Evolutionary conservation across 352 stramenopile genomes (phyloP).

Genomic region (Phytophthora boehmeriae): DNA sequence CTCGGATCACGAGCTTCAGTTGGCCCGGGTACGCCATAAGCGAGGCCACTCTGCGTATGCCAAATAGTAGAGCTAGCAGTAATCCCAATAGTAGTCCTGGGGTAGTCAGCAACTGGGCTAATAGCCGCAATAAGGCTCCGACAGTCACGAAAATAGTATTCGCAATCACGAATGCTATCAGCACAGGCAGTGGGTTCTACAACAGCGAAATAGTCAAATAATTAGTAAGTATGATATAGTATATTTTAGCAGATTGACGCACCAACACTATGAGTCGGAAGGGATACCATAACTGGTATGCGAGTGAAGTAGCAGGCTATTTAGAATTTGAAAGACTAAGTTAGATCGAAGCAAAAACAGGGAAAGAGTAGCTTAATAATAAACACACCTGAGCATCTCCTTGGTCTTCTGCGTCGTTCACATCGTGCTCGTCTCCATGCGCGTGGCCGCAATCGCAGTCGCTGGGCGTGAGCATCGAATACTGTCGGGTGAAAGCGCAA

Average conservation of each 20-base stretch:
- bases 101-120: conserved; percentile 55
- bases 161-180: conserved; percentile 51
- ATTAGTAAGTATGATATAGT: background rate
- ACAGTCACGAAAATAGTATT: conserved; percentile 70
- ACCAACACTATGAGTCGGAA: conserved; percentile 70
- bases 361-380: background rate
- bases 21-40: conserved; percentile 79
- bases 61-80: conserved; percentile 30
- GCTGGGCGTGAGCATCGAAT: conserved; percentile 31
- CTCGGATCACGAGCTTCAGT: conserved; percentile 74
- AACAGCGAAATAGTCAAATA: background rate
- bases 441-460: conserved; percentile 39
- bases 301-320: conserved; percentile 39
- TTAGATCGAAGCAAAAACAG: background rate
- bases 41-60: conserved; percentile 56
- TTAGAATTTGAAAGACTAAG: background rate
- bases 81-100: conserved; percentile 62
- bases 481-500: conserved; percentile 1
- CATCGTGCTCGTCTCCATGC: conserved; percentile 25
- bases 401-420: conserved; percentile 11
- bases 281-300: conserved; percentile 75
- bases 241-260: conserved; percentile 6
- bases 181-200: conserved; percentile 66
- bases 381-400: conserved; percentile 22
- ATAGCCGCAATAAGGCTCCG: conserved; percentile 55